These are phyloP conservation scores for Fraxinus baroniana DNA, from an alignment of 305 asterid genomes.

Conservation along the genomic window DNA sequence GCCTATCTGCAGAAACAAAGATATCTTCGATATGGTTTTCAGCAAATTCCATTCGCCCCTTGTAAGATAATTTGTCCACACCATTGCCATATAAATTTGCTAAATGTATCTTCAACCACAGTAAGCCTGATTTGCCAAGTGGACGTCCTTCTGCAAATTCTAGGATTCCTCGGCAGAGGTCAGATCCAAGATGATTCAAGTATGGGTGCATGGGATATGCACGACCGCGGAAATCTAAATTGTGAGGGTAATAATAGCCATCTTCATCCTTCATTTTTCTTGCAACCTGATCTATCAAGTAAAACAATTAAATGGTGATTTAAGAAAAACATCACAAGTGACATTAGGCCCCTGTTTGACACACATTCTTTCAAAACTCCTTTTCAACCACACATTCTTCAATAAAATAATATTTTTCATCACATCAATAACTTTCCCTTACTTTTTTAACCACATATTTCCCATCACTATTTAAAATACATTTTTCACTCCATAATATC, in stretches of 20 bases:
- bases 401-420: too few relatives aligned
- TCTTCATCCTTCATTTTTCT: too few relatives aligned
- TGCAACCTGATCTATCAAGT: conserved; percentile 23
- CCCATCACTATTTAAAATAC: too few relatives aligned
- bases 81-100: conserved; percentile 90
- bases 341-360: background rate
- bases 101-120: conserved; percentile 79
- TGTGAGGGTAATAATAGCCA: too few relatives aligned
- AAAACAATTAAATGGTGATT: conserved; percentile 17
- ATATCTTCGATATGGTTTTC: conserved; percentile 80
- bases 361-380: too few relatives aligned
- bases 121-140: conserved; percentile 80
- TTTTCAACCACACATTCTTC: too few relatives aligned
- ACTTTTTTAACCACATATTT: too few relatives aligned
- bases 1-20: conserved; percentile 92
- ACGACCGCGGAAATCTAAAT: too few relatives aligned
- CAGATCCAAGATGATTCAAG: conserved; percentile 91
- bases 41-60: conserved; percentile 69
- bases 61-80: conserved; percentile 77
- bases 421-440: too few relatives aligned
- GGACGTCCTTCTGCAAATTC: conserved; percentile 95
- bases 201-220: too few relatives aligned
- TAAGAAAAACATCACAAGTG: conserved; percentile 3
- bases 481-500: too few relatives aligned
- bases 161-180: conserved; percentile 84